Conservation (phyloP, 306 rosid species). For the Acacia crassicarpa region DNA sequence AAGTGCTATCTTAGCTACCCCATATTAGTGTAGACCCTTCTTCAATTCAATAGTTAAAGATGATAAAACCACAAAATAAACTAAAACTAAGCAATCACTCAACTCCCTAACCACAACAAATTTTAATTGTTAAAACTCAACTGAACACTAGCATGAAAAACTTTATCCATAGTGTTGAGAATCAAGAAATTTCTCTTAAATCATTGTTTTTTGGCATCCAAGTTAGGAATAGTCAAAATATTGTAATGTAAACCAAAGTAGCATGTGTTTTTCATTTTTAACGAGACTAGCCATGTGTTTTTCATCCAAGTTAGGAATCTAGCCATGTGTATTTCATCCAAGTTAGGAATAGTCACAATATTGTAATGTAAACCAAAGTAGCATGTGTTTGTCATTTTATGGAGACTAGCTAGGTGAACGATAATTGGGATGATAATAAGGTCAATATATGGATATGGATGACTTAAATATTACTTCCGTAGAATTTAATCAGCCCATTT, state of each 20-base stretch:
- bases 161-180: neutral
- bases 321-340: no score
- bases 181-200: neutral
- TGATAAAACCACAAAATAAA: no score
- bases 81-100: neutral
- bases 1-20: neutral
- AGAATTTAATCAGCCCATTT: neutral
- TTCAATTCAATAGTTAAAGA: no score
- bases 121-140: no score
- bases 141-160: no score
- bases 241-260: neutral
- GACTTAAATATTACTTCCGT: neutral
- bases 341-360: neutral
- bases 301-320: no score
- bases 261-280: neutral
- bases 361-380: neutral
- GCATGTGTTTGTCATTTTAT: neutral
- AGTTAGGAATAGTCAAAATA: neutral
- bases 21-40: no score
- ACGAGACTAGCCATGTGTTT: neutral
- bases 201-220: neutral
- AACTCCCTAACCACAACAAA: neutral
- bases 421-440: neutral
- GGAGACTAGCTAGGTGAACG: neutral
- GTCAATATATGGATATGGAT: neutral